A percentile compares a stretch with the other conserved stretches of the same genome.
These are phyloP conservation scores for Aspergillus terreus DNA, from an alignment of 2,329 filamentous ascomycete genomes.

Conservation along the genomic window DNA sequence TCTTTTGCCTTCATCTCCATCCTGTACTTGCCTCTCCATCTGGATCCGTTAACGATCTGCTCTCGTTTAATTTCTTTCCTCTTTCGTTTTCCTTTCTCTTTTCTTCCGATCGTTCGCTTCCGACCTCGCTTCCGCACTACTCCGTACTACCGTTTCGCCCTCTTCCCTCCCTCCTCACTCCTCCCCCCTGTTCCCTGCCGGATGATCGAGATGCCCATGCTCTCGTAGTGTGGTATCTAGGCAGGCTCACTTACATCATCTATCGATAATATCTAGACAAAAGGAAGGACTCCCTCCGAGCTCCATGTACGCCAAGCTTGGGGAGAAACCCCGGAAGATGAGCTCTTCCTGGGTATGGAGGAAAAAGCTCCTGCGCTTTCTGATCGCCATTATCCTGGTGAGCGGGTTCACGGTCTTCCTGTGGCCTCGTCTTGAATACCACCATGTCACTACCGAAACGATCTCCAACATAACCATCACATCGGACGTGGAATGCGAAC, in stretches of 20 bases:
- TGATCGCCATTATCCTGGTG: conserved; percentile 22
- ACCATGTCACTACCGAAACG: conserved; percentile 12
- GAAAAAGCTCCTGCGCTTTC: conserved; percentile 29
- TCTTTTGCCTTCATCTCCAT: conserved; percentile 3
- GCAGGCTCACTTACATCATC: conserved; percentile 4
- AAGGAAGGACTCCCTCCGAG: neutral
- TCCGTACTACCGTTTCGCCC: neutral
- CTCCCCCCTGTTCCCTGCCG: conserved; percentile 3
- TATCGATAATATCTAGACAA: neutral
- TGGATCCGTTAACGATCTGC: conserved; percentile 2
- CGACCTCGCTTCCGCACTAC: neutral
- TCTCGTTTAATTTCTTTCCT: conserved; percentile 1
- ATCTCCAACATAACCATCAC: conserved; percentile 29
- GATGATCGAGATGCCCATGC: conserved; percentile 16
- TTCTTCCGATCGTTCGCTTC: neutral
- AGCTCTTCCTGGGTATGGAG: conserved; percentile 30
- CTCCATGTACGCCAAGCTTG: conserved; percentile 23
- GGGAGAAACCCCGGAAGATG: conserved; percentile 20
- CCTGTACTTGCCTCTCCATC: conserved; percentile 2
- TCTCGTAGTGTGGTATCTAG: conserved; percentile 11
- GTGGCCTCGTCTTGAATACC: conserved; percentile 21
- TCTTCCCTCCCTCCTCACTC: neutral
- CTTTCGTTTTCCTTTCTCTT: conserved; percentile 2
- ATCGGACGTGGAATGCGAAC: conserved; percentile 24
- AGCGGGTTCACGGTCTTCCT: conserved; percentile 23